Evolutionary conservation across 164 flowering plant genomes (phyloP), one percentile per base, ranked within the genome.

Genomic region (Piper betle): DNA sequence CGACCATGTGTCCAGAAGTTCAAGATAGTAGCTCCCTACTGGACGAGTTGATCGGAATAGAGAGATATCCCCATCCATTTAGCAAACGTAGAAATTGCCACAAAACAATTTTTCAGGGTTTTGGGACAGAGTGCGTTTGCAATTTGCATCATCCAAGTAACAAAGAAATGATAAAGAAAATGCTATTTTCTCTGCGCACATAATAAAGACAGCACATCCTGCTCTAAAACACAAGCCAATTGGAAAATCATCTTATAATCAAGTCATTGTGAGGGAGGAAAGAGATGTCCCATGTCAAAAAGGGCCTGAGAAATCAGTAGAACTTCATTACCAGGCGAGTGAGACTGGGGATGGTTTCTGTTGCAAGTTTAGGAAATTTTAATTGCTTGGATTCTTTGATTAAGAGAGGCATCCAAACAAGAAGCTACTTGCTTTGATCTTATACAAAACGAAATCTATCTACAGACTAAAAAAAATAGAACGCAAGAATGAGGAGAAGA

Each of bases 91-190:
- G 72, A 69, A 69, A 69, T 69, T 69, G 72, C 72, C 72, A 55
- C 68, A 64, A 55, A 64, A 64, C 72, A 69, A 56, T 56, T 58
- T 50, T 54, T 38, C 11, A 39, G 53, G 61, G 72, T 69, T 52
- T 60, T 64, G 72, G 72, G 72, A 69, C 68, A 68, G 71, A 69
- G 72, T 69, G 72, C 65, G 68, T 64, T 69, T 64, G 72, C 72
- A 1, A 37, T 18, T 25, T 25, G 33, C 33, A 53, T 48, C 12
- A 11, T 46, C n/a, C 18, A 15, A 17, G 18, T 2, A 39, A n/a
- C 20, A 18, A 11, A 1, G 5, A 18, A 42, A 5, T 2, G 5
- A 20, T 20, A 56, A 10, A 39, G 18, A 4, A 18, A 46, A 12
- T 46, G 15, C 15, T 9, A 46, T 9, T 2, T 10, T 46, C 3